Evolutionary conservation across 352 stramenopile species (phyloP), one percentile per base, ranked within the genome.

Genomic region (Thraustotheca clavata): DNA sequence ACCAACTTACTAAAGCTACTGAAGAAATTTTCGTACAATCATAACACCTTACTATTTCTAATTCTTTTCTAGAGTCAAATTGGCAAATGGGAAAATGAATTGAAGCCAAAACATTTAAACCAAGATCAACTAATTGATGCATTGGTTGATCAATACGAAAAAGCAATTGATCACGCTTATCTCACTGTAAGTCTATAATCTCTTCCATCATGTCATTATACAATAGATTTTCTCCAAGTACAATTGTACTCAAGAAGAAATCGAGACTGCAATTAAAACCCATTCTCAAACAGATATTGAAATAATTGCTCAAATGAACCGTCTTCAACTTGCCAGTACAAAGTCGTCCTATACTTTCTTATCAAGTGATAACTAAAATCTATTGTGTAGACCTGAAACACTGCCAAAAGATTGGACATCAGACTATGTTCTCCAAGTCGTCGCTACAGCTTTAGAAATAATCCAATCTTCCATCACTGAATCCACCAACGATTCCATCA

Each of bases 171-270:
- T 11, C 14, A 14, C 14, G 43, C 43, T 31, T 35, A 52, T n/a
- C n/a, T n/a, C n/a, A n/a, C n/a, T n/a, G n/a, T n/a, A n/a, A n/a
- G n/a, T n/a, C n/a, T n/a, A n/a, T n/a, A n/a, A n/a, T n/a, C n/a
- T n/a, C n/a, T n/a, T n/a, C n/a, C n/a, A n/a, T n/a, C n/a, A n/a
- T 20, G 20, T 43, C 20, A 20, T 18, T 54, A 14, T 20, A 16
- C 16, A 11, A 12, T 59, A 59, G 49, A 59, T 59, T 26, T 59
- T 46, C 43, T 29, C 49, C 49, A 59, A 59, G 9, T 34, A 59
- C 29, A 39, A 26, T 12, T 48, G 20, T 22, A 59, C 20, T 9
- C 49, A 16, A 20, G 27, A 14, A 11, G 20, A 16, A 12, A 35
- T 59, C 11, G 49, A 59, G 18, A n/a, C 2, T 9, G 49, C 49